phyloP scores from a whole-genome alignment of 2,329 filamentous ascomycete species.

The Bertia moriformis region DNA sequence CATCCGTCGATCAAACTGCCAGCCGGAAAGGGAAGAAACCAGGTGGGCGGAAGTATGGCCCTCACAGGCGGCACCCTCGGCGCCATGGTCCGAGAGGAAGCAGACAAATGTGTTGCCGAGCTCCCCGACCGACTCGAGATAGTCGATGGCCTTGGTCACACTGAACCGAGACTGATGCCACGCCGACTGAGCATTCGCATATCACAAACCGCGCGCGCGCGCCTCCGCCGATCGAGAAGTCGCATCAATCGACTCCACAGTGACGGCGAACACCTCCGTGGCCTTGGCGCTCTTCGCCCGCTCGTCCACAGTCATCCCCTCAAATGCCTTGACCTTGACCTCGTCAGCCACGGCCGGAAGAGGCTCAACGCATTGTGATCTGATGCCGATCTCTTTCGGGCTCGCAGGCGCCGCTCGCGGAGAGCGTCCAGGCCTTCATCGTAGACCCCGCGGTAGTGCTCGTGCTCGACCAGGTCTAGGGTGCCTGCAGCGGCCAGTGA shows the following conservation, averaged over 20 bases:
- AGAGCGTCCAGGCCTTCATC: constrained; percentile 32
- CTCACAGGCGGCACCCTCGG: constrained; percentile 28
- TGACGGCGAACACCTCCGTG: constrained; percentile 33
- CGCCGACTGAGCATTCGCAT: constrained; percentile 15
- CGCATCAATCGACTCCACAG: constrained; percentile 25
- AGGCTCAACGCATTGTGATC: constrained; percentile 22
- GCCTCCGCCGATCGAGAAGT: background rate
- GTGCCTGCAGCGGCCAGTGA: constrained; percentile 36
- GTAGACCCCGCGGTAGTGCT: constrained; percentile 32
- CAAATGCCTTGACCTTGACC: constrained; percentile 21
- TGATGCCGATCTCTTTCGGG: constrained; percentile 26
- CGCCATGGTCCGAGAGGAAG: constrained; percentile 33
- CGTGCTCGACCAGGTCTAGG: constrained; percentile 25
- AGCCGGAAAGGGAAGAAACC: too few relatives aligned
- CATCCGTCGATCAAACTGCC: too few relatives aligned
- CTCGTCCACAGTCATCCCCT: constrained; percentile 18
- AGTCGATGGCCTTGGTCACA: constrained; percentile 24
- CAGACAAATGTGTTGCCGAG: constrained; percentile 31
- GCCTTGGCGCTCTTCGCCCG: constrained; percentile 22
- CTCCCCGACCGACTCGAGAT: constrained; percentile 27
- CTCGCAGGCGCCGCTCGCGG: constrained; percentile 22
- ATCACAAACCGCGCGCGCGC: too few relatives aligned
- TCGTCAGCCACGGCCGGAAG: constrained; percentile 22
- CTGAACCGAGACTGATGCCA: constrained; percentile 27
- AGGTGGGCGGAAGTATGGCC: constrained; percentile 25